A percentile compares a stretch with the other conserved stretches of the same genome.
phyloP scores from a whole-genome alignment of 768 basidiomycete genomes.

The Cytidiella melzeri region DNA sequence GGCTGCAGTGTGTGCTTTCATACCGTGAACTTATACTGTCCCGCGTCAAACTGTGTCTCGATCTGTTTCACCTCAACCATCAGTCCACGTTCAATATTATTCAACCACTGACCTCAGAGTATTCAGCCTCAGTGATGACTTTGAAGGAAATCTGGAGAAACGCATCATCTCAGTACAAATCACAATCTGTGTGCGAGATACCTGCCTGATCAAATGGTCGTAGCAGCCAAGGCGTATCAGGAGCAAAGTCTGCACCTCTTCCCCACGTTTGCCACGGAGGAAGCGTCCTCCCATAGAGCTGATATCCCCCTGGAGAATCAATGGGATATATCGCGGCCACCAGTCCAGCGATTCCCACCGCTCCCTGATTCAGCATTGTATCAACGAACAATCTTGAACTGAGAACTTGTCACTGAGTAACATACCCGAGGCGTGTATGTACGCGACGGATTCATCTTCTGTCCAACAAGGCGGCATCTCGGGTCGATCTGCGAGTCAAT shows the following conservation, averaged over 20 bases:
- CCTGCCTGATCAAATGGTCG: conserved; percentile 58
- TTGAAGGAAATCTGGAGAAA: conserved; percentile 43
- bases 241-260: conserved; percentile 38
- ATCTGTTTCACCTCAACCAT: conserved; percentile 36
- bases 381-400: too few species aligned
- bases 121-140: conserved; percentile 40
- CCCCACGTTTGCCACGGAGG: conserved; percentile 65
- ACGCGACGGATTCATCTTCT: conserved; percentile 73
- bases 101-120: conserved; percentile 35
- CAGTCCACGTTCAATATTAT: neutral
- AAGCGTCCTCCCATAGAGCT: conserved; percentile 55
- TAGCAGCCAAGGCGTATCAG: conserved; percentile 52
- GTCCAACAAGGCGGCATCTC: conserved; percentile 51
- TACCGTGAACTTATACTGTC: conserved; percentile 47
- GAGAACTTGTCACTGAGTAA: too few species aligned
- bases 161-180: neutral
- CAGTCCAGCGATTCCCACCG: conserved; percentile 63
- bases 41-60: conserved; percentile 46
- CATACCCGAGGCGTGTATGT: conserved; percentile 57
- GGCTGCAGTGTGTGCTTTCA: neutral
- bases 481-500: conserved; percentile 44
- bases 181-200: neutral
- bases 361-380: too few species aligned
- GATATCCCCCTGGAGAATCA: conserved; percentile 61
- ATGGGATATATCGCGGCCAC: conserved; percentile 63